Evolutionary conservation across 192 early-diverging fungal genomes (phyloP).

Genomic region (Oehlia diaphana): DNA sequence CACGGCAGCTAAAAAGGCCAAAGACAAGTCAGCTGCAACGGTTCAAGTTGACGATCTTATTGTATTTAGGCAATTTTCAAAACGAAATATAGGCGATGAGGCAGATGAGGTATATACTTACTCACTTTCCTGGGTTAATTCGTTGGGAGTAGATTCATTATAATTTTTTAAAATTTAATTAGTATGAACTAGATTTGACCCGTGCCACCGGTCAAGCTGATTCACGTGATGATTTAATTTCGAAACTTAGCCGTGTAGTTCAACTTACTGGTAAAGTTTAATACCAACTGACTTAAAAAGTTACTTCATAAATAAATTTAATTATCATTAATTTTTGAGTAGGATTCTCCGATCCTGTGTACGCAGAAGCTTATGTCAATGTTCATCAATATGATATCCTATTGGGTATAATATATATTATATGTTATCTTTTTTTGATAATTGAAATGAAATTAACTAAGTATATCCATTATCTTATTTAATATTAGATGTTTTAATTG

Average conservation of each 20-base stretch:
- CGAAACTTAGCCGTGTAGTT: slow-evolving; percentile 91
- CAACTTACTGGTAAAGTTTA: slow-evolving; percentile 78
- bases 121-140: background rate
- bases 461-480: background rate
- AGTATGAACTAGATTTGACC: slow-evolving; percentile 89
- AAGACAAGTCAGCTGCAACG: slow-evolving; percentile 61
- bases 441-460: background rate
- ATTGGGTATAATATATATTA: slow-evolving; percentile 52
- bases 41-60: slow-evolving; percentile 91
- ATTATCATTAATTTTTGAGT: background rate
- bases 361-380: slow-evolving; percentile 96
- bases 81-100: slow-evolving; percentile 61
- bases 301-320: slow-evolving; percentile 8
- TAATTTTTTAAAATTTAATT: background rate
- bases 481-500: slow-evolving; percentile 85
- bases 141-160: background rate
- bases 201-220: slow-evolving; percentile 77
- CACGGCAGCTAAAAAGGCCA: slow-evolving; percentile 61
- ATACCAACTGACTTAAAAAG: background rate
- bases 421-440: background rate
- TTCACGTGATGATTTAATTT: slow-evolving; percentile 75
- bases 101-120: slow-evolving; percentile 57
- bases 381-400: slow-evolving; percentile 98
- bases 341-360: slow-evolving; percentile 94
- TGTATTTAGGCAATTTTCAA: slow-evolving; percentile 82